A percentile compares a stretch with the other conserved stretches of the same genome.
phyloP scores from a whole-genome alignment of 2,329 filamentous ascomycete genomes.

The Aspergillus sp. region DNA sequence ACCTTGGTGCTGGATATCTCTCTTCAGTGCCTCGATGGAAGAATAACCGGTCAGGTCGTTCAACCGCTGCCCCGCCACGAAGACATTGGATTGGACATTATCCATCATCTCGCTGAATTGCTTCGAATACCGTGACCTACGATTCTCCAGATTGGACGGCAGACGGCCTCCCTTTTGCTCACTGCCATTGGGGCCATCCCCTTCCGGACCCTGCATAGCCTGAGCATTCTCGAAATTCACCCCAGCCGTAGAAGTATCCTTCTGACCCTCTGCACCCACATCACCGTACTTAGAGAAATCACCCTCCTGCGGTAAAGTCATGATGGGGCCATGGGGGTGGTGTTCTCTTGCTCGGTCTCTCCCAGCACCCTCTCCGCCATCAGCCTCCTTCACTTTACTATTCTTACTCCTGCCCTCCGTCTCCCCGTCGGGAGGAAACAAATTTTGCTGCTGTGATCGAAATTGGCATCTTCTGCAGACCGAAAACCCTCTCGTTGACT shows the following conservation, averaged over 20 bases:
- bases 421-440: slow-evolving; percentile 18
- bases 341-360: slow-evolving; percentile 2
- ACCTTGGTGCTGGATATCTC: slow-evolving; percentile 63
- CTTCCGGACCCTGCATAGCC: slow-evolving; percentile 4
- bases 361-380: neutral
- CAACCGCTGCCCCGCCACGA: slow-evolving; percentile 76
- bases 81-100: slow-evolving; percentile 72
- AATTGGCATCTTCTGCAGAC: slow-evolving; percentile 39
- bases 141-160: slow-evolving; percentile 33
- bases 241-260: neutral
- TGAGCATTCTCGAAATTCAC: slow-evolving; percentile 5
- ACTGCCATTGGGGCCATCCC: slow-evolving; percentile 1
- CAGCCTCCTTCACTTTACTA: slow-evolving; percentile 9
- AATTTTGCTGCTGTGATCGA: slow-evolving; percentile 18
- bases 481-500: slow-evolving; percentile 25
- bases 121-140: slow-evolving; percentile 51
- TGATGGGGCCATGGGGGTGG: neutral
- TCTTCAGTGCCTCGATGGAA: slow-evolving; percentile 77
- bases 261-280: slow-evolving; percentile 13
- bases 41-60: slow-evolving; percentile 94
- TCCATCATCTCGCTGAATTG: slow-evolving; percentile 73
- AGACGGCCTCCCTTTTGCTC: slow-evolving; percentile 15
- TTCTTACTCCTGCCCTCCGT: slow-evolving; percentile 9
- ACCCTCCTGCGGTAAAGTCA: neutral
- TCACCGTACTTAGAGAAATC: neutral